phyloP scores from a whole-genome alignment of 805 yeast species.

The Saccharomycopsis olivae region DNA sequence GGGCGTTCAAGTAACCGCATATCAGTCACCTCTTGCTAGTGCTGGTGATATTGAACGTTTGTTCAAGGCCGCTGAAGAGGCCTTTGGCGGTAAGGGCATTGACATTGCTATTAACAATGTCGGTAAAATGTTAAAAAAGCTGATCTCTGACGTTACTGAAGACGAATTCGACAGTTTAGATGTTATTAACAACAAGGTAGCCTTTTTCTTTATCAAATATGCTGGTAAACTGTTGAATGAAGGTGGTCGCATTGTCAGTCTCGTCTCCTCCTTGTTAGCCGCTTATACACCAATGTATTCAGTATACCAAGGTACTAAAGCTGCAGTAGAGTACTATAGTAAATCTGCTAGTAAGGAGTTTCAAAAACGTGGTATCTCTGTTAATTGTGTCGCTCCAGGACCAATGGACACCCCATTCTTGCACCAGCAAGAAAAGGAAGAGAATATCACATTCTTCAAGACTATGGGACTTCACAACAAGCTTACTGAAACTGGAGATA shows the following conservation, averaged over 20 bases:
- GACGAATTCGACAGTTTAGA: slow-evolving; percentile 47
- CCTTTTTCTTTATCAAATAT: slow-evolving; percentile 50
- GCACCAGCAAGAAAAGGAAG: slow-evolving; percentile 47
- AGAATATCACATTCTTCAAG: slow-evolving; percentile 44
- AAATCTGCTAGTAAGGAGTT: slow-evolving; percentile 49
- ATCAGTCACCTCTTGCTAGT: slow-evolving; percentile 32
- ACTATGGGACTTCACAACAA: slow-evolving; percentile 37
- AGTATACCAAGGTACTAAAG: slow-evolving; percentile 46
- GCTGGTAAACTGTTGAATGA: slow-evolving; percentile 42
- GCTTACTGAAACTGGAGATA: slow-evolving; percentile 48
- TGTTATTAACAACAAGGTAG: slow-evolving; percentile 43
- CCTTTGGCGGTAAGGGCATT: slow-evolving; percentile 35
- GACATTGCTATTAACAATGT: slow-evolving; percentile 59
- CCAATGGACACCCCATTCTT: slow-evolving; percentile 61
- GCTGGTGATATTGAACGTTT: slow-evolving; percentile 34
- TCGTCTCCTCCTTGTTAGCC: slow-evolving; percentile 56
- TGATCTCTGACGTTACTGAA: slow-evolving; percentile 39
- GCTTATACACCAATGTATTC: slow-evolving; percentile 49
- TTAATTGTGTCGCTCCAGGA: slow-evolving; percentile 52
- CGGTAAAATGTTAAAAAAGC: slow-evolving; percentile 57
- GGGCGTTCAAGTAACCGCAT: slow-evolving; percentile 30
- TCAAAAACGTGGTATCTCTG: slow-evolving; percentile 34
- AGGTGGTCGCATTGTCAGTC: slow-evolving; percentile 42
- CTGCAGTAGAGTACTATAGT: slow-evolving; percentile 42
- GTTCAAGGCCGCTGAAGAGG: slow-evolving; percentile 34